Evolutionary conservation across 2,329 filamentous ascomycete species (phyloP).

Genomic region (Ambrosiella cleistominuta): DNA sequence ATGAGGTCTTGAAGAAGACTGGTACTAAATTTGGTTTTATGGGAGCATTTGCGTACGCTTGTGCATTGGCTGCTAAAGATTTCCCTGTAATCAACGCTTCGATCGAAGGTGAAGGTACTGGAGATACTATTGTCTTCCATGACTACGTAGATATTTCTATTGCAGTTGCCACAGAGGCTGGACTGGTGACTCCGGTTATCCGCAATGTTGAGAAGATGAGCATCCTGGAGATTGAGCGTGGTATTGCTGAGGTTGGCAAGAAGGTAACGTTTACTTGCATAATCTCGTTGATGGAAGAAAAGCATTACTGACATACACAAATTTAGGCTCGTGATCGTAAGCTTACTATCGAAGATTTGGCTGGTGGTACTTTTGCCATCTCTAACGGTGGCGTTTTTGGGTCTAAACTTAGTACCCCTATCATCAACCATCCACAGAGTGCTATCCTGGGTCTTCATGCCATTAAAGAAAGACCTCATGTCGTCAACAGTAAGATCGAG

Average conservation of each 20-base stretch:
- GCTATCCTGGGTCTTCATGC: slow-evolving; percentile 85
- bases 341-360: slow-evolving; percentile 98
- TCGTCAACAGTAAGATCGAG: slow-evolving; percentile 82
- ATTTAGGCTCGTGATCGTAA: slow-evolving; percentile 76
- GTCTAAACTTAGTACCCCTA: slow-evolving; percentile 91
- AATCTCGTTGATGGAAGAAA: background rate
- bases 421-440: slow-evolving; percentile 92
- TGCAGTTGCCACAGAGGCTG: slow-evolving; percentile 93
- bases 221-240: slow-evolving; percentile 71
- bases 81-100: slow-evolving; percentile 91
- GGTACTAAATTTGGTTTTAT: slow-evolving; percentile 99
- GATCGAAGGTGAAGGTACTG: slow-evolving; percentile 86
- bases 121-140: slow-evolving; percentile 93
- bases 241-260: slow-evolving; percentile 86
- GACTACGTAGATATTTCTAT: slow-evolving; percentile 98
- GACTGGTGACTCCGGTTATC: slow-evolving; percentile 88
- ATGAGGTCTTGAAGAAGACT: slow-evolving; percentile 86
- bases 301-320: slow-evolving; percentile 11
- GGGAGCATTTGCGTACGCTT: slow-evolving; percentile 88
- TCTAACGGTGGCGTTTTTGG: slow-evolving; percentile 96
- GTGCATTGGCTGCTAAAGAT: slow-evolving; percentile 81
- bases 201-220: slow-evolving; percentile 83
- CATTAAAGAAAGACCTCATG: slow-evolving; percentile 87
- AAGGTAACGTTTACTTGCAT: slow-evolving; percentile 42
- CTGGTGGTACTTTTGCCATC: slow-evolving; percentile 94